A percentile compares a stretch with the other conserved stretches of the same genome.
Conservation (phyloP, 352 stramenopile genomes). For the Plasmopara viticola region DNA sequence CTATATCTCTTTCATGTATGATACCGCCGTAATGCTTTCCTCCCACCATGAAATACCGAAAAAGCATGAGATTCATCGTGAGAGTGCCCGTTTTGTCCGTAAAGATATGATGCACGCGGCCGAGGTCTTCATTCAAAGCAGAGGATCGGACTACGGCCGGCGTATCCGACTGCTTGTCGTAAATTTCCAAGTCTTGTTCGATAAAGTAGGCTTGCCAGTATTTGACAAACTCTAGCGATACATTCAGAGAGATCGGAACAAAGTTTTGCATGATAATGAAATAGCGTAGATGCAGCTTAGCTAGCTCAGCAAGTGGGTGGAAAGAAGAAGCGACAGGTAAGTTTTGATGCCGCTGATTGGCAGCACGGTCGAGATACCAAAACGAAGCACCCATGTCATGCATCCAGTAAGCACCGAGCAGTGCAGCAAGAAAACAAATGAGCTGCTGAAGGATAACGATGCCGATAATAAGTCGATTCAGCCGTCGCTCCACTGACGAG, state of each 20-base stretch:
- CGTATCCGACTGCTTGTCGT: slow-evolving; percentile 87
- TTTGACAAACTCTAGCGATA: slow-evolving; percentile 95
- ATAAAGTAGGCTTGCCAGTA: slow-evolving; percentile 95
- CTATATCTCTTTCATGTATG: slow-evolving; percentile 47
- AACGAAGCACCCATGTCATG: slow-evolving; percentile 48
- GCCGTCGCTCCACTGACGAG: slow-evolving; percentile 64
- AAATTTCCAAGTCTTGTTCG: slow-evolving; percentile 88
- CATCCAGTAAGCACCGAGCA: slow-evolving; percentile 70
- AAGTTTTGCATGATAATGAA: slow-evolving; percentile 98
- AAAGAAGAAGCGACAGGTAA: slow-evolving; percentile 15
- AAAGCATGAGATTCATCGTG: slow-evolving; percentile 95
- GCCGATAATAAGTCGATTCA: slow-evolving; percentile 67
- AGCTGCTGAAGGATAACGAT: slow-evolving; percentile 73
- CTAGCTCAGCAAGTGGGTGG: slow-evolving; percentile 48
- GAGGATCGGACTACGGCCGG: slow-evolving; percentile 73
- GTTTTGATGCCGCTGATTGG: slow-evolving; percentile 9
- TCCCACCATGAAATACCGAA: slow-evolving; percentile 93
- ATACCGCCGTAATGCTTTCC: slow-evolving; percentile 88
- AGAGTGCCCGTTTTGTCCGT: slow-evolving; percentile 95
- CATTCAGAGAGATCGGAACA: slow-evolving; percentile 97
- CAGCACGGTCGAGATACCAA: slow-evolving; percentile 51
- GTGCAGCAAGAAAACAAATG: slow-evolving; percentile 55
- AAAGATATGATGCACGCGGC: slow-evolving; percentile 88
- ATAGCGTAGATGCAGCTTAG: slow-evolving; percentile 88
- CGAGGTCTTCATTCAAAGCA: slow-evolving; percentile 89